These are phyloP conservation scores for Rhizoctonia solani DNA, from an alignment of 1,284 basidiomycete genomes.

Conservation along the genomic window DNA sequence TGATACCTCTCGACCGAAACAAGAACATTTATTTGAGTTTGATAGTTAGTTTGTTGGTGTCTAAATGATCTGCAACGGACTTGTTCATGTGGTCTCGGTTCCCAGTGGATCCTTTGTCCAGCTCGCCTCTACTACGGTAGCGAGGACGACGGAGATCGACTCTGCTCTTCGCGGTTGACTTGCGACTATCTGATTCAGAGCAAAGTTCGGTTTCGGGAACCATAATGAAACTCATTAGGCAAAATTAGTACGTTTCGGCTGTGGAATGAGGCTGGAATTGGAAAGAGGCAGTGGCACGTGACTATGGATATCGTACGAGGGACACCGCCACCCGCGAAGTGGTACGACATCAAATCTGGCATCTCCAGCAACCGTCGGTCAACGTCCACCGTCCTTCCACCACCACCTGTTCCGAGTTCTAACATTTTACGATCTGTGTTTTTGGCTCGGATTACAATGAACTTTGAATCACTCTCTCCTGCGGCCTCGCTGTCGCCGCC, in stretches of 20 bases:
- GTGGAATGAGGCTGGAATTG: neutral
- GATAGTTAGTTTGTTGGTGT: too few species aligned
- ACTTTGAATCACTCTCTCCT: conserved; percentile 30
- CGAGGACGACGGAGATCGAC: conserved; percentile 1
- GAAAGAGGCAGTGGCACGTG: conserved; percentile 5
- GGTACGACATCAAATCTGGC: conserved; percentile 7
- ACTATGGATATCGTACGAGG: conserved; percentile 19
- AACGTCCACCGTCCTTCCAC: conserved; percentile 16
- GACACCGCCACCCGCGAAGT: neutral
- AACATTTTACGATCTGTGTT: neutral
- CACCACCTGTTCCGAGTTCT: conserved; percentile 1
- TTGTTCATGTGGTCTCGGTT: too few species aligned
- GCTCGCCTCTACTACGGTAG: neutral
- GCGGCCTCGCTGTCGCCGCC: conserved; percentile 32
- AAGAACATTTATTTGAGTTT: too few species aligned
- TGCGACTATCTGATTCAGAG: neutral
- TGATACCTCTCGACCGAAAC: too few species aligned
- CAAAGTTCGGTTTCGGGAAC: neutral
- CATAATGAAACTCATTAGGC: neutral
- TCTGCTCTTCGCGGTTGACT: neutral
- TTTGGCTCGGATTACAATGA: conserved; percentile 4
- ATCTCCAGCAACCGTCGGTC: conserved; percentile 27
- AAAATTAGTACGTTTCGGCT: neutral
- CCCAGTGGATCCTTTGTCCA: too few species aligned
- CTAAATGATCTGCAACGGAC: too few species aligned